A percentile compares a stretch with the other conserved stretches of the same genome.
phyloP scores from a whole-genome alignment of 2,329 filamentous ascomycete genomes.

The Fusarium algeriense region DNA sequence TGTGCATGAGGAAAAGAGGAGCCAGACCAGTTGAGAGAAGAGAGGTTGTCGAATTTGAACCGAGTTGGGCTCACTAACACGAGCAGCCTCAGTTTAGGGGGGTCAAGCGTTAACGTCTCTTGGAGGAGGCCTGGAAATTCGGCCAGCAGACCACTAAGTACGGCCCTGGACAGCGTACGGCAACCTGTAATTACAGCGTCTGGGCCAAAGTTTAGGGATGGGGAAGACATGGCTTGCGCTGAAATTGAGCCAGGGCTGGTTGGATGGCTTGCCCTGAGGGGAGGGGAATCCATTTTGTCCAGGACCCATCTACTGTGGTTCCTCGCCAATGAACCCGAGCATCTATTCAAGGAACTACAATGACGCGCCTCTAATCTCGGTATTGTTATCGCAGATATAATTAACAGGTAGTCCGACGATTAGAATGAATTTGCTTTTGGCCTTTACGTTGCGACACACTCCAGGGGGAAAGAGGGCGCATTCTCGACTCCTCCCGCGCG shows the following conservation, averaged over 20 bases:
- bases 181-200: slow-evolving; percentile 27
- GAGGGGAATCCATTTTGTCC: slow-evolving; percentile 30
- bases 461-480: slow-evolving; percentile 36
- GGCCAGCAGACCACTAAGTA: slow-evolving; percentile 12
- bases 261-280: slow-evolving; percentile 38
- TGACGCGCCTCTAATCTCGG: slow-evolving; percentile 24
- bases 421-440: slow-evolving; percentile 8
- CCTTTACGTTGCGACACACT: slow-evolving; percentile 12
- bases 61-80: slow-evolving; percentile 47
- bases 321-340: slow-evolving; percentile 31
- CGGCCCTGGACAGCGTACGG: neutral
- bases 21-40: slow-evolving; percentile 45
- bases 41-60: slow-evolving; percentile 57
- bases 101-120: slow-evolving; percentile 21
- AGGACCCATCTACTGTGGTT: slow-evolving; percentile 35
- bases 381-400: slow-evolving; percentile 10
- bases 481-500: slow-evolving; percentile 31
- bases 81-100: slow-evolving; percentile 27
- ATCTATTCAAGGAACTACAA: slow-evolving; percentile 23
- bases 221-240: slow-evolving; percentile 13
- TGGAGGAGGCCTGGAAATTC: slow-evolving; percentile 19
- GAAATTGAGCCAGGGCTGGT: slow-evolving; percentile 41
- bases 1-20: slow-evolving; percentile 62
- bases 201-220: slow-evolving; percentile 6
- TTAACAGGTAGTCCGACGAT: slow-evolving; percentile 7